These are phyloP conservation scores for Pseudogymnoascus verrucosus DNA, from an alignment of 2,329 filamentous ascomycete genomes.

Conservation along the genomic window DNA sequence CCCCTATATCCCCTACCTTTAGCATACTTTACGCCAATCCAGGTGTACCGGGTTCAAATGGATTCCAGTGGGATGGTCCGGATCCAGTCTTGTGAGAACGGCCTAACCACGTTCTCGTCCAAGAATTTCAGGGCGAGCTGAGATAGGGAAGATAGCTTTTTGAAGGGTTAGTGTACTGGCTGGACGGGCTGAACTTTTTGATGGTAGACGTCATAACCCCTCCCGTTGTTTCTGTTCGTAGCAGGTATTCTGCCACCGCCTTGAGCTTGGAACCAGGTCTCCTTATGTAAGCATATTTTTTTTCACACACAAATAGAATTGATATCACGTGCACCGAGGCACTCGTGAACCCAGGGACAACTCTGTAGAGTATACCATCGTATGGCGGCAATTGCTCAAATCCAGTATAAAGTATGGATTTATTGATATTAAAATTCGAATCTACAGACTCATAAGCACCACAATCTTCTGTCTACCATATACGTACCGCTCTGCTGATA, in stretches of 20 bases:
- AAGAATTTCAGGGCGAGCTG: conserved; percentile 1
- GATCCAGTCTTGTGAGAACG: conserved; percentile 1
- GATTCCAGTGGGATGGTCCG: not conserved
- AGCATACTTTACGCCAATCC: not conserved
- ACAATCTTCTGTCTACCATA: not conserved
- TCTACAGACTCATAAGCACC: conserved; percentile 5
- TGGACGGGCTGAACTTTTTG: not conserved
- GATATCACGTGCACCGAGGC: not conserved
- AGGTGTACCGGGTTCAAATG: not conserved
- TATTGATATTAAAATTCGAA: conserved; percentile 6
- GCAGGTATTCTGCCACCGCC: conserved; percentile 1
- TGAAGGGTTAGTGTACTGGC: not conserved
- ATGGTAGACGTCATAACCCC: not conserved
- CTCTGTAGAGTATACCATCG: not conserved
- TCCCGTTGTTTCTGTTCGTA: not conserved
- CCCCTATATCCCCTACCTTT: conserved; percentile 8
- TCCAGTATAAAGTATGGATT: not conserved
- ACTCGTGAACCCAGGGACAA: too few species aligned
- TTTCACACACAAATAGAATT: not conserved
- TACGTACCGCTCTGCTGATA: conserved; percentile 3
- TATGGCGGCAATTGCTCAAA: not conserved
- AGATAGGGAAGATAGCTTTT: not conserved
- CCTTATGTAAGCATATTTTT: not conserved
- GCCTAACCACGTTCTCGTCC: not conserved
- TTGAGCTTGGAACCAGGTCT: not conserved